Conservation (phyloP, 257 asterid genomes). For the Echium plantagineum region DNA sequence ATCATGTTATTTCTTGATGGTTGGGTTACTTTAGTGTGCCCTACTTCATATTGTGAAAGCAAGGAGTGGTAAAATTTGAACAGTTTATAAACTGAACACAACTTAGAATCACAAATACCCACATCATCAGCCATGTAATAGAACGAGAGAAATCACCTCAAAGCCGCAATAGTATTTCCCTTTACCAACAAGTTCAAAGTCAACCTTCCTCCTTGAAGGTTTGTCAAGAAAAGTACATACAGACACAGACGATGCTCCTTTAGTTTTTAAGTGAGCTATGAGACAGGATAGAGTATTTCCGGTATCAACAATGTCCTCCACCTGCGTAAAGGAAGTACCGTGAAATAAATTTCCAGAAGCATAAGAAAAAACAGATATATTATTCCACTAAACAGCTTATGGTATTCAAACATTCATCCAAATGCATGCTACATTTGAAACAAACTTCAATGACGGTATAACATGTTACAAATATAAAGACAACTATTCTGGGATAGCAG, state of each 20-base stretch:
- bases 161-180: constrained; percentile 83
- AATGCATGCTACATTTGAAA: too few species aligned
- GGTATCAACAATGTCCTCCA: constrained; percentile 92
- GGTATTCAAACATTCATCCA: too few species aligned
- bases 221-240: constrained; percentile 83
- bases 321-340: constrained; percentile 22
- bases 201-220: constrained; percentile 50
- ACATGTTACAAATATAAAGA: too few species aligned
- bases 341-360: neutral
- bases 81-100: too few species aligned
- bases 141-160: constrained; percentile 41
- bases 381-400: too few species aligned
- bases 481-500: too few species aligned
- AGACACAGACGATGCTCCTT: constrained; percentile 76
- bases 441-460: too few species aligned
- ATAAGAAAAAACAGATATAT: neutral
- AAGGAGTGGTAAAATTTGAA: too few species aligned
- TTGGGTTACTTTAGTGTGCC: too few species aligned
- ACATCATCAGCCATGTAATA: too few species aligned
- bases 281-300: constrained; percentile 64
- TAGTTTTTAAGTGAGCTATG: constrained; percentile 57
- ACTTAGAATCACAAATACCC: too few species aligned
- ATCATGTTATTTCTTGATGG: neutral
- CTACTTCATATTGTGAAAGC: too few species aligned
- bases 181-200: constrained; percentile 55